Conservation (phyloP, 2,329 filamentous ascomycete genomes). For the Trichoderma guizhouense region DNA sequence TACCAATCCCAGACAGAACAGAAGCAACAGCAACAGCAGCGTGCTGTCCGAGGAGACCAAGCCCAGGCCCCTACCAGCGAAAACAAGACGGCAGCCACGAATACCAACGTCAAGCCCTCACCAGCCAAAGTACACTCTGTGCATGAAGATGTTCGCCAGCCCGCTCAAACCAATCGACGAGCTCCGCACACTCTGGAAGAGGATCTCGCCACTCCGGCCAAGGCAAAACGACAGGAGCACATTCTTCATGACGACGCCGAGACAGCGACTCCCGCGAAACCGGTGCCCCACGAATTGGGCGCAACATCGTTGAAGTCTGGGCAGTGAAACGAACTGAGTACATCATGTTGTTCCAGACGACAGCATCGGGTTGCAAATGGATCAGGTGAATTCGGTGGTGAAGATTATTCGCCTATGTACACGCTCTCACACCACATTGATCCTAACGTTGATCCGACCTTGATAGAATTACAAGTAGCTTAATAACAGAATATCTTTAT, state of each 20-base stretch:
- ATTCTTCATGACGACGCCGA: constrained; percentile 16
- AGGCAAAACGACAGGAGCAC: constrained; percentile 3
- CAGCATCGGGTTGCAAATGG: neutral
- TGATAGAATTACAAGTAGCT: neutral
- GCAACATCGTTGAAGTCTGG: neutral
- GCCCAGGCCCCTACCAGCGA: neutral
- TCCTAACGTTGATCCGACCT: neutral
- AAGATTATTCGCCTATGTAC: neutral
- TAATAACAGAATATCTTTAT: neutral
- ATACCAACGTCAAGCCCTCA: neutral
- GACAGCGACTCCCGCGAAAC: neutral
- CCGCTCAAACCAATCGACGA: neutral
- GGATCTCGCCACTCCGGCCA: constrained; percentile 6
- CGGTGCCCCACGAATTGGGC: constrained; percentile 15
- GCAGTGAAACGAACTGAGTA: constrained; percentile 5
- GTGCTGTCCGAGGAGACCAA: neutral
- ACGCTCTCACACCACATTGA: neutral
- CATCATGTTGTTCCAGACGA: neutral
- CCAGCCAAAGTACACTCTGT: neutral
- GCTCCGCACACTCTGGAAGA: constrained; percentile 16
- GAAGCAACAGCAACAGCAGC: neutral
- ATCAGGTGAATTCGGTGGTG: neutral
- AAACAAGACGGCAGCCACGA: neutral
- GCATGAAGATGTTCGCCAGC: neutral
- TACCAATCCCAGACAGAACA: neutral